A percentile compares a stretch with the other conserved stretches of the same genome.
phyloP scores from a whole-genome alignment of 192 early-diverging fungal genomes.

The Gaertneriomyces semiglobifer region DNA sequence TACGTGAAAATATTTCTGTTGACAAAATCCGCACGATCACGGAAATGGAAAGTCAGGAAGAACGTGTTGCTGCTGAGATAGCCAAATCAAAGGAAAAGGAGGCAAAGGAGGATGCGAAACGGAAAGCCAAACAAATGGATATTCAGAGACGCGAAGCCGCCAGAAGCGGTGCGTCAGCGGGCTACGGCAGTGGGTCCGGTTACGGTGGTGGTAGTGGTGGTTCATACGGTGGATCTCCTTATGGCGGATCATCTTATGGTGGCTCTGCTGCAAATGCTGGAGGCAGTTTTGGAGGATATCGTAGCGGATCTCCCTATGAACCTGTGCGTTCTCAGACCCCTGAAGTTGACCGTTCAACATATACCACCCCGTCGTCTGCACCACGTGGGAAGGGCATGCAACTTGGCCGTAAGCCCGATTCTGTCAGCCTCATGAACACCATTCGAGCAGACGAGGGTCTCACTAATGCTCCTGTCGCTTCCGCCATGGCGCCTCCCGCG shows the following conservation, averaged over 20 bases:
- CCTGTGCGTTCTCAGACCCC: conserved; percentile 12
- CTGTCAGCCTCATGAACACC: conserved; percentile 72
- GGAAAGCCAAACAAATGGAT: conserved; percentile 87
- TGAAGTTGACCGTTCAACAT: conserved; percentile 21
- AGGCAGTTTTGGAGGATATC: conserved; percentile 42
- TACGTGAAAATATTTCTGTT: conserved; percentile 87
- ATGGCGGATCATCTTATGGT: conserved; percentile 40
- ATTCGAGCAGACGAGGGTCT: conserved; percentile 81
- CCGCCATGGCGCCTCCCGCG: too few relatives aligned
- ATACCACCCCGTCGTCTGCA: conserved; percentile 14
- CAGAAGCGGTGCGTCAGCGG: conserved; percentile 42
- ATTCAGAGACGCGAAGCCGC: conserved; percentile 74
- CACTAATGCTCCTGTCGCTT: conserved; percentile 31
- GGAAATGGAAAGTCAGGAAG: conserved; percentile 98
- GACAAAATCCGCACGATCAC: conserved; percentile 89
- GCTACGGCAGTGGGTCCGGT: conserved; percentile 51
- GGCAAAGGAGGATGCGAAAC: conserved; percentile 93
- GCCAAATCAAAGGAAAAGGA: conserved; percentile 88
- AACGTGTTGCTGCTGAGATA: conserved; percentile 95
- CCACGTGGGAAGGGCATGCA: conserved; percentile 78
- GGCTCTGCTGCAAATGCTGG: conserved; percentile 35
- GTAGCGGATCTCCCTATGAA: conserved; percentile 37
- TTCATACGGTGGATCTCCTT: background rate
- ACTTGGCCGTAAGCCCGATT: conserved; percentile 86
- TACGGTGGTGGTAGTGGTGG: conserved; percentile 40